Evolutionary conservation across 345 rosid species (phyloP).

Genomic region (Eucalyptus marginata): DNA sequence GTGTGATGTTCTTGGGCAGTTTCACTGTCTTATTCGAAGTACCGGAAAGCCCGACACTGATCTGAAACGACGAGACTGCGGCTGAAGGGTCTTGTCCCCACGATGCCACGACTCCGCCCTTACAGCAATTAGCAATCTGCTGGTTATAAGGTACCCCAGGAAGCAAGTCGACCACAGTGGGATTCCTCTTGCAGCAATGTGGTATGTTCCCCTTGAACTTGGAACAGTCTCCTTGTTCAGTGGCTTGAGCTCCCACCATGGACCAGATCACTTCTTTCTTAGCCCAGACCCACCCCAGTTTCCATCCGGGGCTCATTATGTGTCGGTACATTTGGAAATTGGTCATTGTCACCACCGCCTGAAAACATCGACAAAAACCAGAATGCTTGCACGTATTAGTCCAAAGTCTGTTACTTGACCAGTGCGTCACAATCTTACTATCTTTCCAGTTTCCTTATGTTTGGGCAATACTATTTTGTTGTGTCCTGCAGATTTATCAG

Average conservation of each 20-base stretch:
- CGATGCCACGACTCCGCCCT: constrained; percentile 21
- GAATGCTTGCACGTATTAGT: neutral
- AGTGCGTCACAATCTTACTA: neutral
- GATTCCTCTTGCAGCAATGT: constrained; percentile 24
- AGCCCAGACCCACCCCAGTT: constrained; percentile 30
- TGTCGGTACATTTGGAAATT: constrained; percentile 34
- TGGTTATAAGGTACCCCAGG: constrained; percentile 32
- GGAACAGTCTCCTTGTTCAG: constrained; percentile 43
- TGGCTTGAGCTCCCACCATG: constrained; percentile 34
- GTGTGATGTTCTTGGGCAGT: constrained; percentile 33
- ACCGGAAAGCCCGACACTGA: constrained; percentile 31
- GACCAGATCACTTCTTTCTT: constrained; percentile 42
- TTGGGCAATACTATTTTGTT: neutral
- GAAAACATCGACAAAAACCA: neutral
- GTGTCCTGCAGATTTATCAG: neutral
- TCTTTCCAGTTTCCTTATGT: neutral
- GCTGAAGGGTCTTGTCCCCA: constrained; percentile 31
- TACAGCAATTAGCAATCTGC: constrained; percentile 33
- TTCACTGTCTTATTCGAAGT: constrained; percentile 29
- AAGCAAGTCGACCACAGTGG: constrained; percentile 33
- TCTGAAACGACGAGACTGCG: constrained; percentile 20
- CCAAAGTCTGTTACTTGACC: neutral
- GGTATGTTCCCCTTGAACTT: constrained; percentile 34
- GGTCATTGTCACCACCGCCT: constrained; percentile 29
- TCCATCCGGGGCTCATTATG: constrained; percentile 35